Percentiles rank a stretch among this genome's conserved stretches.
These are phyloP conservation scores for Rostrohypoxylon terebratum DNA, from an alignment of 495 filamentous ascomycete genomes.

Conservation along the genomic window DNA sequence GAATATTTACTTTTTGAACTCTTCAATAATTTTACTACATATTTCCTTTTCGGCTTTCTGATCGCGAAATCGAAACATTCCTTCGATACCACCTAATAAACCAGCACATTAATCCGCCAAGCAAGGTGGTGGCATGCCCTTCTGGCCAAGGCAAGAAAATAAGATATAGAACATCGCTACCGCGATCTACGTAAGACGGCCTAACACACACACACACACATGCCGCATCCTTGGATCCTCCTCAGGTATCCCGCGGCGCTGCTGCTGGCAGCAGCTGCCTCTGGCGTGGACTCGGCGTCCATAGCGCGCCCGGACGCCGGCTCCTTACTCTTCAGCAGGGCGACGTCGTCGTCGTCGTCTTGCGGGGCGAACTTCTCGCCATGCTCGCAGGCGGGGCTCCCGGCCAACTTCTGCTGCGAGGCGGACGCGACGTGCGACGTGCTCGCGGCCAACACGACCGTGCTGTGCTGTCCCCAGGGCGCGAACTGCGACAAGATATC, in stretches of 20 bases:
- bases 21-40: constrained; percentile 13
- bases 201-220: constrained; percentile 7
- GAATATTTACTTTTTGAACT: constrained; percentile 25
- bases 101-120: background rate
- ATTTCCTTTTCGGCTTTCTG: constrained; percentile 22
- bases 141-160: background rate
- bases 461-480: constrained; percentile 80
- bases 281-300: constrained; percentile 33
- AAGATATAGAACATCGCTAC: background rate
- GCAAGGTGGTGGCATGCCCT: background rate
- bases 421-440: constrained; percentile 69
- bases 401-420: constrained; percentile 81
- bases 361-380: constrained; percentile 50
- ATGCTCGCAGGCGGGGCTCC: constrained; percentile 68
- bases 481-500: constrained; percentile 71
- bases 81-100: background rate
- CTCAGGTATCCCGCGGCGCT: constrained; percentile 48
- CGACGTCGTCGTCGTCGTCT: too few species aligned
- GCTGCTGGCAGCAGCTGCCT: constrained; percentile 46
- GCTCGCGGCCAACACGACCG: constrained; percentile 73
- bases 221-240: constrained; percentile 39
- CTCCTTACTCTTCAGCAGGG: constrained; percentile 49
- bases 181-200: background rate
- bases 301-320: constrained; percentile 38
- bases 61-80: background rate